Percentiles rank a stretch among this genome's conserved stretches.
Conservation (phyloP, 805 yeast genomes). For the Groenewaldozyma tartarivorans region DNA sequence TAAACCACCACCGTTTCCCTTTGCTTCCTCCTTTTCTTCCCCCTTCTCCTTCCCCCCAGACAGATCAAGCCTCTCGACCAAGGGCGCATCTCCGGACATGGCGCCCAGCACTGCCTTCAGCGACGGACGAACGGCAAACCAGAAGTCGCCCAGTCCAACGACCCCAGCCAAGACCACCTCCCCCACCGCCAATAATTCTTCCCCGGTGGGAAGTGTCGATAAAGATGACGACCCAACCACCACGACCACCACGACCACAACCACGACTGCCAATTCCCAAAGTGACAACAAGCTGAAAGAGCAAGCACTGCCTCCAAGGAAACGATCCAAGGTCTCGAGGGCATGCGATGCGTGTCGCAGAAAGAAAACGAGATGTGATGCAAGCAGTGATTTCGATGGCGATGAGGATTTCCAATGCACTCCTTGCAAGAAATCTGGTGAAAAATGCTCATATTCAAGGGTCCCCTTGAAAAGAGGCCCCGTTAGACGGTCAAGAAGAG, state of each 20-base stretch:
- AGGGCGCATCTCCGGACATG: background rate
- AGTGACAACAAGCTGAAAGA: background rate
- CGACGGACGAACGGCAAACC: too few species aligned
- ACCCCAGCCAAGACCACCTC: too few species aligned
- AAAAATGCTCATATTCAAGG: slow-evolving; percentile 45
- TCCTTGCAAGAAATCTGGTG: slow-evolving; percentile 43
- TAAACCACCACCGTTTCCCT: too few species aligned
- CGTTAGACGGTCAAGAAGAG: slow-evolving; percentile 37
- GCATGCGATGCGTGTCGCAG: slow-evolving; percentile 48
- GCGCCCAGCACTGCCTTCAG: background rate
- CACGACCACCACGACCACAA: background rate
- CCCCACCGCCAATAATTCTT: too few species aligned
- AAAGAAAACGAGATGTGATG: slow-evolving; percentile 26
- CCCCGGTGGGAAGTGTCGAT: background rate
- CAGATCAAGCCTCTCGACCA: background rate
- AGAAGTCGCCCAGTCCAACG: too few species aligned
- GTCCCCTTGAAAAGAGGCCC: slow-evolving; percentile 58
- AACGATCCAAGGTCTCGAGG: slow-evolving; percentile 45
- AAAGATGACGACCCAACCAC: too few species aligned
- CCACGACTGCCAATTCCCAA: background rate
- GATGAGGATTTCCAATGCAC: slow-evolving; percentile 32
- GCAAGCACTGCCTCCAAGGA: slow-evolving; percentile 28
- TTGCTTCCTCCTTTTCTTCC: too few species aligned
- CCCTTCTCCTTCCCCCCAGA: too few species aligned
- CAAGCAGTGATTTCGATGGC: slow-evolving; percentile 19